Conservation (phyloP, 2,329 filamentous ascomycete genomes). For the Stachybotrys elegans region DNA sequence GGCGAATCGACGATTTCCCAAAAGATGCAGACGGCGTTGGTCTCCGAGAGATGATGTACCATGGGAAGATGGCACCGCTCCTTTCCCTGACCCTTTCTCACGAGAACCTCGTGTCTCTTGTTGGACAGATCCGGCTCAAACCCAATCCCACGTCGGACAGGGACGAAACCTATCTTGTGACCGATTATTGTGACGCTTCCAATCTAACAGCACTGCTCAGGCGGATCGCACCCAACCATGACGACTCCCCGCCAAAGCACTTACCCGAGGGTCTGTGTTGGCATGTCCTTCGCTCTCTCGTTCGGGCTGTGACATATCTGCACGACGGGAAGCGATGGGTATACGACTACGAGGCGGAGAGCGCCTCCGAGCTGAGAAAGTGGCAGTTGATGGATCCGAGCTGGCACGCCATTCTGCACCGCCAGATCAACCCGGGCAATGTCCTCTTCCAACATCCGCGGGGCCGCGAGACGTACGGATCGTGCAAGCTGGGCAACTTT, state of each 20-base stretch:
- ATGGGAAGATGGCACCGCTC: constrained; percentile 20
- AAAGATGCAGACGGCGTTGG: constrained; percentile 15
- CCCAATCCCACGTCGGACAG: constrained; percentile 8
- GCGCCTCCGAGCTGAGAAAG: constrained; percentile 2
- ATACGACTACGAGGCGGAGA: constrained; percentile 5
- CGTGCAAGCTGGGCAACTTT: constrained; percentile 49
- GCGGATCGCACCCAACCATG: constrained; percentile 13
- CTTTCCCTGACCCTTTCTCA: constrained; percentile 39
- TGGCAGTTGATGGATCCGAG: constrained; percentile 27
- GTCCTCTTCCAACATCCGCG: constrained; percentile 45
- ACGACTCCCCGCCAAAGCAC: constrained; percentile 22
- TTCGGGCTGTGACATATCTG: constrained; percentile 45
- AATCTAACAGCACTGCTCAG: constrained; percentile 38
- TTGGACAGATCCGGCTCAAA: constrained; percentile 27
- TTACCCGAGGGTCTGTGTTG: constrained; percentile 50
- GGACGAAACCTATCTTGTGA: constrained; percentile 34
- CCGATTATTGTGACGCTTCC: constrained; percentile 49
- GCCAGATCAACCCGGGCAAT: constrained; percentile 39
- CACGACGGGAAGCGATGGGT: constrained; percentile 39
- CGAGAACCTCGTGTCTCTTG: constrained; percentile 42
- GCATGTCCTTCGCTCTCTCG: constrained; percentile 46
- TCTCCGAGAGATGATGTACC: constrained; percentile 17
- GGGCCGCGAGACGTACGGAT: constrained; percentile 44
- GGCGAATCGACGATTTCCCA: constrained; percentile 11
- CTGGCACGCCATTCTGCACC: constrained; percentile 49